phyloP scores from a whole-genome alignment of 352 stramenopile genomes.

The Elongisporangium senticosum region DNA sequence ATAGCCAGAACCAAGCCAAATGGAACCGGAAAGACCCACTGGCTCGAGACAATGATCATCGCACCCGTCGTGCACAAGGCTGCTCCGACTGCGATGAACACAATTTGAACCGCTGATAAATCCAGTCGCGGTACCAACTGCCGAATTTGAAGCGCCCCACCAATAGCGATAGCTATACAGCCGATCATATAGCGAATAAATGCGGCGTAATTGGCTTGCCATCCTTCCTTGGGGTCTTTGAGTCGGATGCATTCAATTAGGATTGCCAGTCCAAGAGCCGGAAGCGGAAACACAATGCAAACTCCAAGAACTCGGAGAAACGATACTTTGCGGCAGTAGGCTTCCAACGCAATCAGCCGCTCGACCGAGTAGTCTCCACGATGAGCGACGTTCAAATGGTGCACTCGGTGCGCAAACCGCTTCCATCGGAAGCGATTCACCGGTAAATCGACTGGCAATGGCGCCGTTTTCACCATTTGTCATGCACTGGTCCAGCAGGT shows the following conservation, averaged over 20 bases:
- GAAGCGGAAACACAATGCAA: slow-evolving; percentile 5
- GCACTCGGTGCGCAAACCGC: background rate
- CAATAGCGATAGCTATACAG: slow-evolving; percentile 6
- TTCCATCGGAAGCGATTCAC: background rate
- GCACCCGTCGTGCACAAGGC: too few relatives aligned
- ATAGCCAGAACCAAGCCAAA: slow-evolving; percentile 17
- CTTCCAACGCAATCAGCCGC: slow-evolving; percentile 3
- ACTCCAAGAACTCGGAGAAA: slow-evolving; percentile 1
- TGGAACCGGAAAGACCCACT: slow-evolving; percentile 20
- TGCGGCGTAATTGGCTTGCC: slow-evolving; percentile 18
- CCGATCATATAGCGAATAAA: slow-evolving; percentile 15
- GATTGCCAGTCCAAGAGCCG: slow-evolving; percentile 8
- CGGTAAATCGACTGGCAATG: background rate
- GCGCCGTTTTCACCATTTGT: background rate
- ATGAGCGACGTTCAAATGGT: slow-evolving; percentile 8
- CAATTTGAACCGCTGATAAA: background rate
- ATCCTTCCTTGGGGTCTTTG: slow-evolving; percentile 4
- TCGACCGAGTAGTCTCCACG: slow-evolving; percentile 6
- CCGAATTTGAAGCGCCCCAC: slow-evolving; percentile 4
- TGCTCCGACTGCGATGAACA: slow-evolving; percentile 4
- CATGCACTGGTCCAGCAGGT: too few relatives aligned
- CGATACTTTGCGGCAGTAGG: slow-evolving; percentile 3
- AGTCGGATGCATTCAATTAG: slow-evolving; percentile 20
- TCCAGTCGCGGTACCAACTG: background rate
- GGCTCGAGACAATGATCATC: slow-evolving; percentile 8